Base-by-base conservation (phyloP, 2,329 filamentous ascomycete genomes). In the Mycosphaerella sp. region DNA sequence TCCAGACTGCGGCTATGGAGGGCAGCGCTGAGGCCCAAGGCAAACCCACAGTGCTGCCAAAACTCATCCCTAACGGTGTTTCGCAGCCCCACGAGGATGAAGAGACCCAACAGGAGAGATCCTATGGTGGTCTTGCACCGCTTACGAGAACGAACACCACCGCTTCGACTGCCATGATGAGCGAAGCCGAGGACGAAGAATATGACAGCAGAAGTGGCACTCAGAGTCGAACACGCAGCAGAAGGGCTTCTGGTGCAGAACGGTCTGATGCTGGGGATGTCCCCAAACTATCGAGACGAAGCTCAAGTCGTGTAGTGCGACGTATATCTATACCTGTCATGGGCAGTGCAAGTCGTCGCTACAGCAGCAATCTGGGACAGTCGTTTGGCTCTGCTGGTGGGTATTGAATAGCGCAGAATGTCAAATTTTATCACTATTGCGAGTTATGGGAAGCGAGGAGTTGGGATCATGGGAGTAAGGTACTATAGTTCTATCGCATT, bases 311-410 rank as follows among this genome's bases (percentile, higher is more conserved):
- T 18, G 55, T 70, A 6, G 62, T 67, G 49, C 66, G 72, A 49
- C 66, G 64, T 41, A 70, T 69, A 2, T 73, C 70, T 1, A 68
- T 73, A 27, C 73, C 73, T 0, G 66, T 75, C 1, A 73, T 75
- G 71, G 72, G 72, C 4, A 32, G 21, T 10, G 56, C 42, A 10
- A 73, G 75, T 41, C 65, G 73, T 42, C 56, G 71, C 18, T 68
- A 70, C 48, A 75, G 72, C 52, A 73, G 71, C 27, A 75, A 75
- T 54, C 52, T 76, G 25, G 73, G 72, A 3, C 66, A 68, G 53
- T 67, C 64, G 41, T 57, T 67, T 34, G 65, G 66, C 6, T 66
- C 62, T 48, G 56, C 56, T 36, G 52, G 57, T 39, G 57, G 54
- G 6, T 56, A 56, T 46, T 44, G 41, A 44, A 21, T 6, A n/a